Evolutionary conservation across 305 asterid species (phyloP).

Genomic region (Fraxinus sp.): DNA sequence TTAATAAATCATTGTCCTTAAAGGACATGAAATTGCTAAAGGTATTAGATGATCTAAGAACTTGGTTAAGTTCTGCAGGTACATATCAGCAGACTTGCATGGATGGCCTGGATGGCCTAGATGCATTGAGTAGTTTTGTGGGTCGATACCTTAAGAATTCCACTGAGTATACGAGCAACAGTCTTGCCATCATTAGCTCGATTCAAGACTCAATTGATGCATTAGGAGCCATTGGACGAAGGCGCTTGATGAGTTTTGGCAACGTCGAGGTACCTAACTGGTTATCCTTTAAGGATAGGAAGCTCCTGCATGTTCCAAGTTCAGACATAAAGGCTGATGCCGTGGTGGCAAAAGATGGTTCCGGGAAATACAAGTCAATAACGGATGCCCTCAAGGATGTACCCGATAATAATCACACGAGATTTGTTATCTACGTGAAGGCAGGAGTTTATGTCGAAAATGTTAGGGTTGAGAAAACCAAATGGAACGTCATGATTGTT

Average conservation of each 20-base stretch:
- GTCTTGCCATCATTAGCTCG: slow-evolving; percentile 32
- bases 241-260: slow-evolving; percentile 12
- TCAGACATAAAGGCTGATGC: slow-evolving; percentile 18
- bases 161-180: slow-evolving; percentile 29
- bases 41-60: slow-evolving; percentile 30
- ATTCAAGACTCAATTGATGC: slow-evolving; percentile 2
- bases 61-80: slow-evolving; percentile 38
- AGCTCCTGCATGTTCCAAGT: slow-evolving; percentile 18
- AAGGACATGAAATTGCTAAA: slow-evolving; percentile 6
- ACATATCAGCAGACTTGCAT: slow-evolving; percentile 39
- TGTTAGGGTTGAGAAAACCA: slow-evolving; percentile 25
- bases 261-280: slow-evolving; percentile 3
- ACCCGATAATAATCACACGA: slow-evolving; percentile 19
- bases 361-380: slow-evolving; percentile 25
- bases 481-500: slow-evolving; percentile 35
- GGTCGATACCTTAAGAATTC: slow-evolving; percentile 21
- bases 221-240: slow-evolving; percentile 18
- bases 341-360: slow-evolving; percentile 33
- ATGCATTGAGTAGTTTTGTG: not conserved
- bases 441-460: slow-evolving; percentile 30
- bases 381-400: slow-evolving; percentile 27
- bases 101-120: slow-evolving; percentile 36
- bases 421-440: slow-evolving; percentile 33
- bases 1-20: slow-evolving; percentile 31
- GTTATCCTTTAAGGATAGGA: slow-evolving; percentile 26